Evolutionary conservation across 1,284 basidiomycete species (phyloP).

Genomic region (Trametes polyzona): DNA sequence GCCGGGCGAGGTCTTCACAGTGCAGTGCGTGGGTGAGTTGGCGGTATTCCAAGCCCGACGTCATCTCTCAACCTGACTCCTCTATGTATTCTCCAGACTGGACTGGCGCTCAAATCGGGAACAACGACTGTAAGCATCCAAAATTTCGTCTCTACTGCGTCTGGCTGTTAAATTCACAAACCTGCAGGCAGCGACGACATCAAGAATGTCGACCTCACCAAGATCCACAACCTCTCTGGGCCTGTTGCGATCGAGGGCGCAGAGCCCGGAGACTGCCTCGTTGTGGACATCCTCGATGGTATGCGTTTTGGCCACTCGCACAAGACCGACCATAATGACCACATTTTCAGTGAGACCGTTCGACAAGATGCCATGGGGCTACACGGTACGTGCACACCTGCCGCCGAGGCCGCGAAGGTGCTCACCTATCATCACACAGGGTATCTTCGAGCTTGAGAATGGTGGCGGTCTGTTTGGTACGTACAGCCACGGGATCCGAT

Average conservation of each 20-base stretch:
- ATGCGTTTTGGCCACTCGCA: slow-evolving; percentile 1
- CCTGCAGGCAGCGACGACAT: slow-evolving; percentile 70
- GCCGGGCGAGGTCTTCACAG: slow-evolving; percentile 75
- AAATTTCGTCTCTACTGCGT: not conserved
- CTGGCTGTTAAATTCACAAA: not conserved
- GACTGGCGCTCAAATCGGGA: slow-evolving; percentile 77
- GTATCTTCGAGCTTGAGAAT: slow-evolving; percentile 75
- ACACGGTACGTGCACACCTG: slow-evolving; percentile 54
- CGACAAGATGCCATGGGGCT: slow-evolving; percentile 83
- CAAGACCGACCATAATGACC: not conserved
- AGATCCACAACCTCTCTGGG: slow-evolving; percentile 76
- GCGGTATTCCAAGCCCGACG: not conserved
- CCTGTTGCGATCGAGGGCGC: slow-evolving; percentile 77
- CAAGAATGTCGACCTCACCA: slow-evolving; percentile 64
- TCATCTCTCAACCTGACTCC: no score
- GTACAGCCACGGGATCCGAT: slow-evolving; percentile 1
- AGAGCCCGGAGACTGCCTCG: slow-evolving; percentile 78
- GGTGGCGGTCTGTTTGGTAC: slow-evolving; percentile 77
- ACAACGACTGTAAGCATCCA: slow-evolving; percentile 66
- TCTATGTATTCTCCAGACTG: slow-evolving; percentile 52
- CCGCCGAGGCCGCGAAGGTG: no score
- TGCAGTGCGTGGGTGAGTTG: slow-evolving; percentile 68
- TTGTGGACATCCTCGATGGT: slow-evolving; percentile 80
- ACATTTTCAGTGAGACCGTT: slow-evolving; percentile 60
- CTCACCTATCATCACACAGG: slow-evolving; percentile 49